Evolutionary conservation across 148 eudicot species (phyloP), one percentile per base, ranked within the genome.

Genomic region (Chenopodium suecicum): DNA sequence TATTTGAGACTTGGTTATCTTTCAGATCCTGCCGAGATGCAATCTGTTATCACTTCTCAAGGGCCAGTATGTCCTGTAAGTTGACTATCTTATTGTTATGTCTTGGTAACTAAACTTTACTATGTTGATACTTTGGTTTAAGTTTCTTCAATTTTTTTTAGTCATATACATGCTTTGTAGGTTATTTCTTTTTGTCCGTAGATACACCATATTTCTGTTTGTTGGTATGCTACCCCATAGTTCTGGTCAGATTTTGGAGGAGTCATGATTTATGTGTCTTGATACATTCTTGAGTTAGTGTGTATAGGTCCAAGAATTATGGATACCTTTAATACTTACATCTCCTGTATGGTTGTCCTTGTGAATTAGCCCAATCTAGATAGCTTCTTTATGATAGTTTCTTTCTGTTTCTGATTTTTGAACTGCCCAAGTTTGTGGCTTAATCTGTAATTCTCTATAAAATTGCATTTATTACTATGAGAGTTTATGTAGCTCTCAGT

Each of bases 1-100:
- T 96, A 96, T 86, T 74, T 96, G 77, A 84, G 98, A 74, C 84
- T 96, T 81, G 99, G 99, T 82, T 96, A 96, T 88, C 97, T 94
- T 82, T 94, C 97, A 75, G 98, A 96, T 90, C 92, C 97, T 83
- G 91, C 95, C 74, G 99, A 96, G 79, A 91, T 96, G 98, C 89
- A 90, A 44, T 90, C 99, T 73, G 99, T 96, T 56, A 87, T 96
- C 76, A 91, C 95, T 77, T 96, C 99, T 67, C 97, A 94, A 83
- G 99, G 99, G 74, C 99, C 99, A 80, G 82, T 89, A 23, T 96
- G 99, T 85, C 97, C 93, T 71, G 99, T 96, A 90, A 87, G 93
- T 86, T 62, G 66, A 65, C 48, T 41, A 75, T 78, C 77, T 68
- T 79, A 74, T 56, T 73, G 12, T 31, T 29, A 11, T 81, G 54